Conservation (phyloP, 352 stramenopile genomes). For the Phytopythium vexans region DNA sequence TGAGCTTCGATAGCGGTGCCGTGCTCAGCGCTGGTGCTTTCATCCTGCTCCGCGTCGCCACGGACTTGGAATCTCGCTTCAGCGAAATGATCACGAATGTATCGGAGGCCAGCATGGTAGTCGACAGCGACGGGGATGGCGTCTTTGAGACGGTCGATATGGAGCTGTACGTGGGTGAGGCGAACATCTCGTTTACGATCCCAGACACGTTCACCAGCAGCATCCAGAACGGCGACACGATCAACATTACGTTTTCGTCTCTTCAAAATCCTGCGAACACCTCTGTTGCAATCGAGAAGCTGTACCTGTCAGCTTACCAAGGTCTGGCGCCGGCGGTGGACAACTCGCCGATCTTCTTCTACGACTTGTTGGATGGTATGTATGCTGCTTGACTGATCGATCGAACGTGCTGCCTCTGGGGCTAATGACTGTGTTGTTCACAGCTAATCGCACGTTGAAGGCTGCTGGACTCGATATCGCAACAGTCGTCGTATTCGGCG, state of each 20-base stretch:
- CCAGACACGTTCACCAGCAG: conserved; percentile 44
- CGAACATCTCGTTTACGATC: conserved; percentile 78
- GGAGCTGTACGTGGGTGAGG: conserved; percentile 41
- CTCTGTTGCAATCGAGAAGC: conserved; percentile 55
- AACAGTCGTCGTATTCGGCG: conserved; percentile 68
- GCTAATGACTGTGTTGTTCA: background rate
- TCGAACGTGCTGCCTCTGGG: background rate
- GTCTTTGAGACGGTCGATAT: conserved; percentile 27
- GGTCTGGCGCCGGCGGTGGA: conserved; percentile 51
- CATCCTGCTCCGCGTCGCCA: conserved; percentile 67
- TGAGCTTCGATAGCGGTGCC: conserved; percentile 59
- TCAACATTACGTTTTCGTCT: conserved; percentile 60
- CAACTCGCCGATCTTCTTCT: conserved; percentile 53
- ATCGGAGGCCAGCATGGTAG: conserved; percentile 34
- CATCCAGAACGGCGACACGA: conserved; percentile 73
- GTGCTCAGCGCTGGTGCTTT: conserved; percentile 54
- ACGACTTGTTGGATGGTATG: conserved; percentile 26
- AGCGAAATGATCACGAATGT: conserved; percentile 52
- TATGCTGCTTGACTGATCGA: background rate
- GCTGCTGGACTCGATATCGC: conserved; percentile 63
- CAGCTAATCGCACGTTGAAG: conserved; percentile 48
- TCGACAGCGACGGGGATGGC: conserved; percentile 16
- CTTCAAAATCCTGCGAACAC: conserved; percentile 66
- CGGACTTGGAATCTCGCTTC: conserved; percentile 53
- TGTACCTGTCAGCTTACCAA: conserved; percentile 73